Evolutionary conservation across 1,284 basidiomycete genomes (phyloP).

Genomic region (Tilletia walkeri): DNA sequence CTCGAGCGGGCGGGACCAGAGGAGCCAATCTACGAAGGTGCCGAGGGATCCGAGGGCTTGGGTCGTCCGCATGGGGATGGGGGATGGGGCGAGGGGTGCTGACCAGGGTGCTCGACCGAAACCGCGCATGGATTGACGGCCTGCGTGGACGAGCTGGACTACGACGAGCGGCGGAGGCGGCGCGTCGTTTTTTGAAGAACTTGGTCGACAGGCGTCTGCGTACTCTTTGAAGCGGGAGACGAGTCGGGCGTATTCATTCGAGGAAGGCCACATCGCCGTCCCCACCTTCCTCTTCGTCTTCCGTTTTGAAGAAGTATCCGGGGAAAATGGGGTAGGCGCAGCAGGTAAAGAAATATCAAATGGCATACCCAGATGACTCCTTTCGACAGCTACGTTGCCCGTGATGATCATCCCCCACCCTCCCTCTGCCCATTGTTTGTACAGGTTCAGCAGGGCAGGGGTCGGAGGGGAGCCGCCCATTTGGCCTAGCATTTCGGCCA

Average conservation of each 20-base stretch:
- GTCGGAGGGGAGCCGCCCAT: constrained; percentile 45
- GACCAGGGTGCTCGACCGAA: constrained; percentile 62
- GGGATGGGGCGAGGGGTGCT: constrained; percentile 68
- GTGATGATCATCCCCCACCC: constrained; percentile 87
- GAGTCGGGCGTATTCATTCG: not conserved
- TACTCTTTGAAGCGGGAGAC: not conserved
- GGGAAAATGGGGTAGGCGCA: not conserved
- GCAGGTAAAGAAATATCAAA: constrained; percentile 72
- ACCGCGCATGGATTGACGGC: constrained; percentile 77
- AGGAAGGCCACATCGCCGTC: constrained; percentile 8
- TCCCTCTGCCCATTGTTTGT: constrained; percentile 72
- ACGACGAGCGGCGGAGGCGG: constrained; percentile 51
- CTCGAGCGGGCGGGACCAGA: constrained; percentile 43
- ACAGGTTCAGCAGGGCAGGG: constrained; percentile 65
- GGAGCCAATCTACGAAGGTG: constrained; percentile 57
- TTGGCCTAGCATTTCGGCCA: constrained; percentile 47
- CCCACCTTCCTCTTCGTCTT: not conserved
- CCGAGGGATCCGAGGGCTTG: constrained; percentile 25
- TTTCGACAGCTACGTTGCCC: constrained; percentile 77
- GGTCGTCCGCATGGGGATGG: constrained; percentile 63
- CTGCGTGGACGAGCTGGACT: constrained; percentile 82
- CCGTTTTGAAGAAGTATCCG: not conserved
- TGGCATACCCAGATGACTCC: constrained; percentile 72
- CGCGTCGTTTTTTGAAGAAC: constrained; percentile 21
- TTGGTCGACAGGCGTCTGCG: constrained; percentile 1